phyloP scores from a whole-genome alignment of 23 red algal species.

The Gracilaria caudata region DNA sequence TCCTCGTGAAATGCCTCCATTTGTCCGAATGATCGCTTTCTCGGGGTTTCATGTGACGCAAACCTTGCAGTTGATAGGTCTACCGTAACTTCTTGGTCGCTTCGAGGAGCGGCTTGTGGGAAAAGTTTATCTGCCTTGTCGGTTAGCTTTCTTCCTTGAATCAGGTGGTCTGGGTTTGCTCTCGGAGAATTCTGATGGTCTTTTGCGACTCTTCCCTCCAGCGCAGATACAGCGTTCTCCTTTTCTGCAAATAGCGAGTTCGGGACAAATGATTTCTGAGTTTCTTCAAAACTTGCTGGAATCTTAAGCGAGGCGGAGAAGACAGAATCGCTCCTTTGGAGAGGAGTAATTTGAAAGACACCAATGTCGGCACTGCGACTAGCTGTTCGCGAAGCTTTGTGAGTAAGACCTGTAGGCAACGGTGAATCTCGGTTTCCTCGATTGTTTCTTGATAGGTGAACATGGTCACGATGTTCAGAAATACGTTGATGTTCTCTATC shows the following conservation, averaged over 20 bases:
- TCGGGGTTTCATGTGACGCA: not conserved
- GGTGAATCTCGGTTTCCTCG: not conserved
- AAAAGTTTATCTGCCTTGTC: not conserved
- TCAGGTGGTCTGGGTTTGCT: not conserved
- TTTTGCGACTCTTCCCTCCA: not conserved
- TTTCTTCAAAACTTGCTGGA: not conserved
- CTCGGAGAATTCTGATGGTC: not conserved
- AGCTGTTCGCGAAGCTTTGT: not conserved
- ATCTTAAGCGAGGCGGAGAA: not conserved
- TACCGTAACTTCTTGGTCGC: not conserved
- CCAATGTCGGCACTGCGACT: not conserved
- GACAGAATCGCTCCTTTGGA: not conserved
- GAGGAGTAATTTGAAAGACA: not conserved
- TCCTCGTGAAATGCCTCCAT: not conserved
- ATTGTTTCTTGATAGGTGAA: not conserved
- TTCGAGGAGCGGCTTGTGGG: not conserved
- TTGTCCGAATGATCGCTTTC: not conserved
- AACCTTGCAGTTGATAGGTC: not conserved
- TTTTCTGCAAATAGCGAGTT: not conserved
- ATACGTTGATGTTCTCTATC: not conserved
- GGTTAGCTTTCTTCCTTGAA: not conserved
- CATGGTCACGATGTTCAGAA: not conserved
- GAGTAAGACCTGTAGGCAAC: not conserved
- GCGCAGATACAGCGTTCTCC: not conserved
- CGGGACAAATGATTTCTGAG: not conserved